Evolutionary conservation across 2,329 filamentous ascomycete genomes (phyloP), one percentile per base, ranked within the genome.

Genomic region (Aspergillus niger): DNA sequence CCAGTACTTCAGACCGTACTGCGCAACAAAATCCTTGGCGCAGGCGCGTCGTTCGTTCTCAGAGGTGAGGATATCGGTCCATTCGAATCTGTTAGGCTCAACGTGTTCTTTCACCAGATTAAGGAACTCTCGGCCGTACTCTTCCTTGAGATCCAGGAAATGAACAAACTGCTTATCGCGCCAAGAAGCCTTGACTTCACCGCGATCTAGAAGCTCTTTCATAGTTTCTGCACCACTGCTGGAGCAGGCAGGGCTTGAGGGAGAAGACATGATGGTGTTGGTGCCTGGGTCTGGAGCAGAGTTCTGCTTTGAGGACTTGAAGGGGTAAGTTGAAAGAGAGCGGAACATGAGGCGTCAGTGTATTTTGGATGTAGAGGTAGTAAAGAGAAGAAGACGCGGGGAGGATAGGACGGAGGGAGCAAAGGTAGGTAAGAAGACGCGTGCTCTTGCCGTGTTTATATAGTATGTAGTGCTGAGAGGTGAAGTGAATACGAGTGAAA

Each of bases 1-100:
- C 70, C 70, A 71, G 22, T 69, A 70, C 38, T 55, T 52, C n/a
- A 30, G 55, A 6, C 68, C 69, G 15, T 62, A 59, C 11, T 52
- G 39, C 3, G 62, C 62, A 8, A 72, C 48, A 13, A 70, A 71
- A 11, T 20, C 39, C 11, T 52, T 43, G n/a, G 67, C 66, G 20
- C 67, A 67, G 2, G 20, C 4, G 1, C 39, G 24, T 3, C 66
- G 57, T 15, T 51, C 57, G n/a, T 13, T 1, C 20, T 62, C 55
- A 8, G 59, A 57, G 2, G 52, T 17, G 5, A 38, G 38, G 2
- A 72, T 30, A 2, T 60, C 54, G 1, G 24, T 48, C 68, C 69
- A 71, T 1, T 24, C 17, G 8, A 55, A 65, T 0, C 39, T 44
- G 3, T 15, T 44, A 0, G 41, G 5, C 13, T 62, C 44, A 2